These are phyloP conservation scores for Saccharomyces eubayanus DNA, from an alignment of 805 yeast genomes.

Conservation along the genomic window DNA sequence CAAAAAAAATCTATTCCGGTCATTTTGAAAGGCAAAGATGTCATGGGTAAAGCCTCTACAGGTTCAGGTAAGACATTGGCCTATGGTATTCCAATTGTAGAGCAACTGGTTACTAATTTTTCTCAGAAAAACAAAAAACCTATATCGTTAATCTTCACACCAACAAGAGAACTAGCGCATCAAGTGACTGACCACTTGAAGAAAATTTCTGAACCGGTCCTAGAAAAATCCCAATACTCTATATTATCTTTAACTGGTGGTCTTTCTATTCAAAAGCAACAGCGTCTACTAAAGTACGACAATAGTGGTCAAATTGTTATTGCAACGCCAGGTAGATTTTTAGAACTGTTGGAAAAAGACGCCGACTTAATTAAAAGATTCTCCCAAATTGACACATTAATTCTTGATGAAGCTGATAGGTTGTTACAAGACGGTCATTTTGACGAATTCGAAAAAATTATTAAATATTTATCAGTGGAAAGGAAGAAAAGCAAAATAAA, in stretches of 20 bases:
- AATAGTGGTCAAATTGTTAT: slow-evolving; percentile 71
- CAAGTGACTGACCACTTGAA: slow-evolving; percentile 82
- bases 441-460: slow-evolving; percentile 77
- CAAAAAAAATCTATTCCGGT: slow-evolving; percentile 69
- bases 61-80: slow-evolving; percentile 98
- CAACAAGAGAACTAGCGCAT: slow-evolving; percentile 93
- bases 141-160: slow-evolving; percentile 77
- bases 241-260: slow-evolving; percentile 89
- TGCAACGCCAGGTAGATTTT: slow-evolving; percentile 91
- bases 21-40: slow-evolving; percentile 65
- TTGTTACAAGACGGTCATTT: slow-evolving; percentile 92
- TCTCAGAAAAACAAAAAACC: slow-evolving; percentile 35
- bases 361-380: slow-evolving; percentile 36
- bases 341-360: slow-evolving; percentile 68
- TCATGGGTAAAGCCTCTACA: slow-evolving; percentile 93
- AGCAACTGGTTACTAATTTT: slow-evolving; percentile 36
- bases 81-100: slow-evolving; percentile 86
- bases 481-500: slow-evolving; percentile 33
- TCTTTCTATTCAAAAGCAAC: slow-evolving; percentile 86
- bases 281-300: slow-evolving; percentile 56
- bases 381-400: slow-evolving; percentile 42
- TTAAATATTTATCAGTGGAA: slow-evolving; percentile 51
- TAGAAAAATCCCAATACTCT: slow-evolving; percentile 43
- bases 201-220: slow-evolving; percentile 30
- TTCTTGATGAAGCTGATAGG: slow-evolving; percentile 94